Percentiles rank a stretch among this genome's conserved stretches.
These are phyloP conservation scores for Diaporthe helianthi DNA, from an alignment of 2,329 filamentous ascomycete species.

Conservation along the genomic window DNA sequence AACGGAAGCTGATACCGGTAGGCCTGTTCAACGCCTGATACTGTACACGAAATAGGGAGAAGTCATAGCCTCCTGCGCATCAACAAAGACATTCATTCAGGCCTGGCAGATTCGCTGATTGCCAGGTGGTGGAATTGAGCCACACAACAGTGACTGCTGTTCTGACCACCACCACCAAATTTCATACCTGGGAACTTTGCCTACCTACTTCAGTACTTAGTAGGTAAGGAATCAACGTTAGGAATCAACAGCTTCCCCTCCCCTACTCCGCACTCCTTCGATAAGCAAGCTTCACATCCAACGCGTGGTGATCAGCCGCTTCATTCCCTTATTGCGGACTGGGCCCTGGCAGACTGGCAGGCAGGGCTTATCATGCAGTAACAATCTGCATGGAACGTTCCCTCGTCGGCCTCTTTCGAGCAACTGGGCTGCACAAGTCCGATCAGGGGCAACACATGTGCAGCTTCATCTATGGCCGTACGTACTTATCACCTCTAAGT, in stretches of 20 bases:
- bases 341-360: too few species aligned
- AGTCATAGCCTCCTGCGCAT: neutral
- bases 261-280: constrained; percentile 7
- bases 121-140: neutral
- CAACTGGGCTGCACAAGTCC: neutral
- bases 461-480: neutral
- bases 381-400: constrained; percentile 11
- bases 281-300: neutral
- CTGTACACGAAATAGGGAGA: too few species aligned
- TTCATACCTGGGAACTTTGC: too few species aligned
- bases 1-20: neutral
- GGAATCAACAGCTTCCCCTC: neutral
- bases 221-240: too few species aligned
- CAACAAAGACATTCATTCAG: too few species aligned
- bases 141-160: neutral
- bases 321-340: neutral
- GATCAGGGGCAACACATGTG: neutral
- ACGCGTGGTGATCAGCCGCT: constrained; percentile 9
- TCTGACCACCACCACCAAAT: too few species aligned
- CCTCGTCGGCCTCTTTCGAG: neutral
- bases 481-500: too few species aligned
- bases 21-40: neutral
- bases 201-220: too few species aligned
- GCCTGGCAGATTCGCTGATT: neutral
- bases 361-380: neutral